phyloP scores from a whole-genome alignment of 2,329 filamentous ascomycete species.

The Seiridium unicorne region DNA sequence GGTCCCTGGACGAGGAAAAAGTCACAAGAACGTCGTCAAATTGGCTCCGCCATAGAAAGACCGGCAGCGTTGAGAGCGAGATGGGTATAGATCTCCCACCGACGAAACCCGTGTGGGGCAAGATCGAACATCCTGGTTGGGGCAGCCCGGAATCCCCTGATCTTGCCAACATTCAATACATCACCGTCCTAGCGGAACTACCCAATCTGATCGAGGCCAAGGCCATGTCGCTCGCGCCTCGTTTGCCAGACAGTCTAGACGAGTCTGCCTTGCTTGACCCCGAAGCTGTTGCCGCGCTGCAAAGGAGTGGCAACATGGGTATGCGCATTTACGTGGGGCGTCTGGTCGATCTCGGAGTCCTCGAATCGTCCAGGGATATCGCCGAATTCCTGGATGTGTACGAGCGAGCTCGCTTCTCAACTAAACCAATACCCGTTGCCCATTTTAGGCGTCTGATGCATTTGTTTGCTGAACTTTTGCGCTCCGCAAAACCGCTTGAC shows the following conservation, averaged over 20 bases:
- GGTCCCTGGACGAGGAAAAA: not conserved
- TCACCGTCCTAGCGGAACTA: constrained; percentile 76
- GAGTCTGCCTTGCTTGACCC: constrained; percentile 55
- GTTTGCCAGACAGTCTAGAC: constrained; percentile 37
- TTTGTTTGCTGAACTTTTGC: constrained; percentile 77
- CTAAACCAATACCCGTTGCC: constrained; percentile 61
- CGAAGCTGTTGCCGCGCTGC: constrained; percentile 68
- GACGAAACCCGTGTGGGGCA: constrained; percentile 67
- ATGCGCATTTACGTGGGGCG: constrained; percentile 77
- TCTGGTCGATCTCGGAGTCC: constrained; percentile 65
- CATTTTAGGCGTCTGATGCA: constrained; percentile 81
- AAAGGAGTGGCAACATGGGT: constrained; percentile 68
- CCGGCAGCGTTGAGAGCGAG: constrained; percentile 33
- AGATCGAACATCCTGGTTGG: constrained; percentile 88
- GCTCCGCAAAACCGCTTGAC: constrained; percentile 68
- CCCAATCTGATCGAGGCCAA: constrained; percentile 90
- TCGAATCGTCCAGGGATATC: constrained; percentile 37
- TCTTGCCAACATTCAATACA: constrained; percentile 79
- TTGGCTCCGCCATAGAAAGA: constrained; percentile 29
- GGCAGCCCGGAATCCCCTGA: constrained; percentile 74
- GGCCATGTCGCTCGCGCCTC: constrained; percentile 79
- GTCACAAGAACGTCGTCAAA: constrained; percentile 7
- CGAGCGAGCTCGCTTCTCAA: constrained; percentile 82
- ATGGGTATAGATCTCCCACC: constrained; percentile 47
- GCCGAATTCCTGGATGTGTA: constrained; percentile 72